Evolutionary conservation across 148 eudicot genomes (phyloP).

Genomic region (Vaccinium macrocarpon): DNA sequence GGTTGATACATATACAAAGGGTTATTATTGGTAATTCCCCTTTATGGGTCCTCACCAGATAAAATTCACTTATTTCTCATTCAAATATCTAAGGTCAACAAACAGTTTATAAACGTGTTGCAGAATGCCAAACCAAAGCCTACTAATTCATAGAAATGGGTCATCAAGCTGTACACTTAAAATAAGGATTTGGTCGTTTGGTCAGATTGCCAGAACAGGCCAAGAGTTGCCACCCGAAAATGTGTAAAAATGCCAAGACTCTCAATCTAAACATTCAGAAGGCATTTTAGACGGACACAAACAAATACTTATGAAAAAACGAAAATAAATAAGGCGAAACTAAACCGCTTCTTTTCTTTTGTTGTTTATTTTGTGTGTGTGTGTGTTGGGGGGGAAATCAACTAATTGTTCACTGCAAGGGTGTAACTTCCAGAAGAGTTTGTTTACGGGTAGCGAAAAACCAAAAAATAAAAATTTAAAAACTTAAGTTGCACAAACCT

Average conservation of each 20-base stretch:
- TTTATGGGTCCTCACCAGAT: background rate
- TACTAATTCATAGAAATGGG: background rate
- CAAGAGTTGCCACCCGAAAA: background rate
- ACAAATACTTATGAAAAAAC: background rate
- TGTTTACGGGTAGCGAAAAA: background rate
- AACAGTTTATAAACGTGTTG: background rate
- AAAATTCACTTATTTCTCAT: background rate
- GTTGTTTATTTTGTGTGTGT: background rate
- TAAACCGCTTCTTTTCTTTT: background rate
- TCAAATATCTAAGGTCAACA: background rate
- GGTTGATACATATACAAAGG: background rate
- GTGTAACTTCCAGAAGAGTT: background rate
- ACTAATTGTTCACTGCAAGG: background rate
- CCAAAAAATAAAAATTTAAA: background rate
- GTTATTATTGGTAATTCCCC: background rate
- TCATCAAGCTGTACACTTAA: background rate
- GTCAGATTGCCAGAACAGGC: background rate
- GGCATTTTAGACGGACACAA: background rate
- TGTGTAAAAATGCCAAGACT: background rate
- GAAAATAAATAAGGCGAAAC: background rate
- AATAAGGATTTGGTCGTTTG: background rate
- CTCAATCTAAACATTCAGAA: background rate
- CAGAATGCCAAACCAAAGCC: background rate
- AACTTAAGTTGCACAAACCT: constrained; percentile 42
- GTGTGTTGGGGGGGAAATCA: too few relatives aligned